Percentiles rank a stretch among this genome's conserved stretches.
Evolutionary conservation across 2,329 filamentous ascomycete genomes (phyloP).

Genomic region (Colletotrichum magnum): DNA sequence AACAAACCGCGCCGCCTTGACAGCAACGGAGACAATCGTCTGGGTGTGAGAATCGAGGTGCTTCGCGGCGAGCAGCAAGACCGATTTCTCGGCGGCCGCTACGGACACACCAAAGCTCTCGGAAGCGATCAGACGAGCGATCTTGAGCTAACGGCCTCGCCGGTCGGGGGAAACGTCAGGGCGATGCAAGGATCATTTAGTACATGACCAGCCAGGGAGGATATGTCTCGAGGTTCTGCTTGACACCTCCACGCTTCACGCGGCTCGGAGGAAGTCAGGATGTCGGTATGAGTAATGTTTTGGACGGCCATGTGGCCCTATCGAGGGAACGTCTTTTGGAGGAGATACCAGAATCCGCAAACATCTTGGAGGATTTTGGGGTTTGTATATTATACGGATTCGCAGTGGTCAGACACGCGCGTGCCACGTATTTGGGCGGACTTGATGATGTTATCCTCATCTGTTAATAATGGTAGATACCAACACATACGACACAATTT

Average conservation of each 20-base stretch:
- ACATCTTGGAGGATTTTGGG: slow-evolving; percentile 12
- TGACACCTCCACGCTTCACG: not conserved
- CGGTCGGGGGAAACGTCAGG: slow-evolving; percentile 19
- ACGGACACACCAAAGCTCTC: slow-evolving; percentile 29
- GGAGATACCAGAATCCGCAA: slow-evolving; percentile 6
- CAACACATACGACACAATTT: not conserved
- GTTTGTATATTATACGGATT: slow-evolving; percentile 21
- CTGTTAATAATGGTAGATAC: not conserved
- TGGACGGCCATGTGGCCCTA: not conserved
- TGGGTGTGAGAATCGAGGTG: slow-evolving; percentile 19
- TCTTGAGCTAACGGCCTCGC: slow-evolving; percentile 29
- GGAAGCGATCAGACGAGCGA: slow-evolving; percentile 39
- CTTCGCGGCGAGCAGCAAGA: slow-evolving; percentile 13
- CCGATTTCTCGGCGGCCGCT: slow-evolving; percentile 15
- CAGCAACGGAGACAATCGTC: slow-evolving; percentile 16
- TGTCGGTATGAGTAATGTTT: slow-evolving; percentile 15
- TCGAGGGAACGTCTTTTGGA: not conserved
- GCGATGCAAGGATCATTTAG: slow-evolving; percentile 38
- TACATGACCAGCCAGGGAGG: slow-evolving; percentile 4
- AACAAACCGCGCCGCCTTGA: slow-evolving; percentile 20
- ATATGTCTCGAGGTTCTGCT: not conserved
- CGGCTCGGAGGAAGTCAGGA: not conserved
- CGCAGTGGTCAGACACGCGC: slow-evolving; percentile 1
- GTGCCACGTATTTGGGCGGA: not conserved
- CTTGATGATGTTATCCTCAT: not conserved